Evolutionary conservation across 2,329 filamentous ascomycete genomes (phyloP).

Genomic region (Ophiostoma novo-ulmi): DNA sequence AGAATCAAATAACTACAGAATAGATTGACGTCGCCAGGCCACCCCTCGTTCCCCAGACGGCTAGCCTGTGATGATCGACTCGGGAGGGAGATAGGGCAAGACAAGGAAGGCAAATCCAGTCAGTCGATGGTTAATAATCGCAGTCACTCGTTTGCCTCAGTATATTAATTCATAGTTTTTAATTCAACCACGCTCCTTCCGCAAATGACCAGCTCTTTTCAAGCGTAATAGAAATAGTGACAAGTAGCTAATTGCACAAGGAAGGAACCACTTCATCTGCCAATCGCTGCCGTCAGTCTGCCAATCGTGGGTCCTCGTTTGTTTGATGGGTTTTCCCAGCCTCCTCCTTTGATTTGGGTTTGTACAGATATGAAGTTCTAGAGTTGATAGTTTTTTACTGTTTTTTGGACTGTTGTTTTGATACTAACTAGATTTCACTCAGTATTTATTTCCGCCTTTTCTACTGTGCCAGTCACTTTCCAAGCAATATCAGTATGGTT

Average conservation of each 20-base stretch:
- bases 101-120: constrained; percentile 6
- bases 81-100: constrained; percentile 8
- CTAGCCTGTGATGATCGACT: constrained; percentile 15
- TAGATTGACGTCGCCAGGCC: neutral
- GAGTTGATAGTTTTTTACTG: too few relatives aligned
- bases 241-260: constrained; percentile 12
- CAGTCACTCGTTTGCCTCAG: neutral
- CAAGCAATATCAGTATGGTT: neutral
- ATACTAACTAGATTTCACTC: neutral
- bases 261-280: constrained; percentile 10
- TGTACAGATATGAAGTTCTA: too few relatives aligned
- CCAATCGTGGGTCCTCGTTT: constrained; percentile 11
- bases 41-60: constrained; percentile 18
- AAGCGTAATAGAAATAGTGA: constrained; percentile 1
- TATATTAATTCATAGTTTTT: neutral
- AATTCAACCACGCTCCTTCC: neutral
- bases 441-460: neutral
- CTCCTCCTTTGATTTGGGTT: constrained; percentile 8
- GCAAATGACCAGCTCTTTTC: neutral
- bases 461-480: neutral
- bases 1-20: neutral
- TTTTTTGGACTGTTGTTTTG: neutral
- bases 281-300: neutral
- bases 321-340: constrained; percentile 9
- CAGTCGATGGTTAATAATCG: neutral